Evolutionary conservation across 805 yeast species (phyloP).

Genomic region (Starmerella tilneyi): DNA sequence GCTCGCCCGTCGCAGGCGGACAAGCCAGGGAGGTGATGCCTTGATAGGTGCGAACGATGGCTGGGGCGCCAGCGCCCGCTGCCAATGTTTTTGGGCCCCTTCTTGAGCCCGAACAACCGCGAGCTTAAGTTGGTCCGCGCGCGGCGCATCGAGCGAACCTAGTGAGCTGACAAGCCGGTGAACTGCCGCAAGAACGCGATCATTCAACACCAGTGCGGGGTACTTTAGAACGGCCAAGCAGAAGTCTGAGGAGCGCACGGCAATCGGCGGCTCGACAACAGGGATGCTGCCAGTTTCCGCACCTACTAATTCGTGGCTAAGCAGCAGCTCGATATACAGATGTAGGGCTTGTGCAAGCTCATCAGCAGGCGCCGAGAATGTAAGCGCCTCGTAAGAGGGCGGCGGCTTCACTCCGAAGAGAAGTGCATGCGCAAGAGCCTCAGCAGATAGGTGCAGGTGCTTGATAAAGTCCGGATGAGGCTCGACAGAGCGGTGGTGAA

Average conservation of each 20-base stretch:
- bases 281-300: neutral
- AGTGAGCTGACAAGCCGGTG: slow-evolving; percentile 43
- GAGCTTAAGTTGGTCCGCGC: slow-evolving; percentile 45
- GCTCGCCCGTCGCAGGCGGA: slow-evolving; percentile 3
- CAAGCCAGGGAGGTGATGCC: neutral
- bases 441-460: slow-evolving; percentile 36
- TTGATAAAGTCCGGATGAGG: slow-evolving; percentile 55
- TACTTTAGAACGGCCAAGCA: slow-evolving; percentile 50
- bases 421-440: slow-evolving; percentile 66
- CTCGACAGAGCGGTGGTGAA: slow-evolving; percentile 13
- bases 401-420: slow-evolving; percentile 34
- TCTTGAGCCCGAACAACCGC: slow-evolving; percentile 30
- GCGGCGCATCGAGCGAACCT: slow-evolving; percentile 40
- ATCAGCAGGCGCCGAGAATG: slow-evolving; percentile 7
- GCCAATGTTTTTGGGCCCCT: slow-evolving; percentile 12
- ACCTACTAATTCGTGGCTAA: slow-evolving; percentile 10
- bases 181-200: slow-evolving; percentile 48
- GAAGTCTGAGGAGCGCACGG: slow-evolving; percentile 44
- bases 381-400: neutral
- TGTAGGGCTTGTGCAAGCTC: slow-evolving; percentile 7
- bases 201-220: slow-evolving; percentile 60
- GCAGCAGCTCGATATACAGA: slow-evolving; percentile 20
- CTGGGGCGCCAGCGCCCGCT: slow-evolving; percentile 3
- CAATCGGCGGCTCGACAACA: slow-evolving; percentile 33
- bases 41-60: neutral